Evolutionary conservation across 768 basidiomycete genomes (phyloP).

Genomic region (Psilocybe subaeruginosa): DNA sequence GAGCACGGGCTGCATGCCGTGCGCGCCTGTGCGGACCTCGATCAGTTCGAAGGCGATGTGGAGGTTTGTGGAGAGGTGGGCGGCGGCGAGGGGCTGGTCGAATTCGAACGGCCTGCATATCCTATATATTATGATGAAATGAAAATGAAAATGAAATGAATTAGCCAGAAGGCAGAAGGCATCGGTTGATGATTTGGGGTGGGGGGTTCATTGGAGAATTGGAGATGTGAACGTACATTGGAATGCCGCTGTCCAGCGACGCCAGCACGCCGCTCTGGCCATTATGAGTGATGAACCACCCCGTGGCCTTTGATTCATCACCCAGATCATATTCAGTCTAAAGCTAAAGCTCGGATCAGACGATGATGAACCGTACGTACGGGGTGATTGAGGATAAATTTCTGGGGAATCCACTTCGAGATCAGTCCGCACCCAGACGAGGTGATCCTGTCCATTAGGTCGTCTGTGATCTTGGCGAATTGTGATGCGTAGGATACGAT

Average conservation of each 20-base stretch:
- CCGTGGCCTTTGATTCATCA: slow-evolving; percentile 10
- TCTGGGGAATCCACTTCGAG: slow-evolving; percentile 4
- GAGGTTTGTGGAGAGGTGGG: slow-evolving; percentile 7
- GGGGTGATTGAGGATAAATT: slow-evolving; percentile 8
- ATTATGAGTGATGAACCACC: slow-evolving; percentile 7
- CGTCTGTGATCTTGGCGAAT: not conserved
- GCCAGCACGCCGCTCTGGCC: slow-evolving; percentile 7
- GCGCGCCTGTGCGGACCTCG: slow-evolving; percentile 4
- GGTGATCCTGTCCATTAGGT: not conserved
- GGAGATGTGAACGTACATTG: slow-evolving; percentile 1
- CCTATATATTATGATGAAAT: not conserved
- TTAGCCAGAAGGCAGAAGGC: too few species aligned
- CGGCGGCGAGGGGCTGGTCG: slow-evolving; percentile 11
- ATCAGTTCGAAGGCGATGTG: slow-evolving; percentile 8
- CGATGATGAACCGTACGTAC: not conserved
- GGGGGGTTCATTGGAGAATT: too few species aligned
- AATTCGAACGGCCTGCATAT: slow-evolving; percentile 15
- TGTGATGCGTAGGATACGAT: slow-evolving; percentile 6
- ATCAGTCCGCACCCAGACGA: not conserved
- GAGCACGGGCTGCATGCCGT: slow-evolving; percentile 6
- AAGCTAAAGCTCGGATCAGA: too few species aligned
- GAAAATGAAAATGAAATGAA: not conserved
- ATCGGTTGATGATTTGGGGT: not conserved
- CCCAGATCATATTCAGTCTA: too few species aligned
- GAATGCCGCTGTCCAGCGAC: slow-evolving; percentile 4